Evolutionary conservation across 2,329 filamentous ascomycete genomes (phyloP), one percentile per base, ranked within the genome.

Genomic region (Hypoxylon sp.): DNA sequence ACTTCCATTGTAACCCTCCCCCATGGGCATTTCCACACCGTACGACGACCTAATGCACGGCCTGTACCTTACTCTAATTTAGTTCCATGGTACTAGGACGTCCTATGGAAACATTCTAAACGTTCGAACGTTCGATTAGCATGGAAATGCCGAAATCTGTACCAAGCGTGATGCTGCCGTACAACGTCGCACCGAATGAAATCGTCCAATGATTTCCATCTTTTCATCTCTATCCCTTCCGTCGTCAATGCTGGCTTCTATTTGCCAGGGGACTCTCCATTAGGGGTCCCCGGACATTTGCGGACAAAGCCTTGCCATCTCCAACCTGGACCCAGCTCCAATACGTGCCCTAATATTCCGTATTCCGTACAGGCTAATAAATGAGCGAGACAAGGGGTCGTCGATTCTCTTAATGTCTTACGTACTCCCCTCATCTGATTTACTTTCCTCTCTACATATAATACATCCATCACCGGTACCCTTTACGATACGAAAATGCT

Each of bases 311-410:
- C 23, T 41, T 12, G 21, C 32, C 50, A 29, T 52, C 32, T 41
- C 6, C 50, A 41, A 41, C 8, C n/a, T n/a, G n/a, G n/a, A n/a
- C n/a, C n/a, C 37, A 21, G 37, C 37, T 41, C 37, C 8, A 41
- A n/a, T 41, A 41, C n/a, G 16, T 34, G 16, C 7, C 8, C 34
- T 8, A 46, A 54, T 47, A n/a, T n/a, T n/a, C n/a, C n/a, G n/a
- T n/a, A n/a, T n/a, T n/a, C n/a, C n/a, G n/a, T n/a, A 47, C 57
- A 54, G 57, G 27, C 48, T 53, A 60, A 60, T 60, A 52, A 61
- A 45, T 60, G 48, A 12, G 12, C 50, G n/a, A 39, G 48, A 47
- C 57, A 61, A 54, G 32, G 21, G 16, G 8, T 39, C 41, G 12
- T 27, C 23, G 19, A 39, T 39, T 32, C n/a, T 54, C 23, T 27